Percentiles rank a stretch among this genome's conserved stretches.
These are phyloP conservation scores for Martensiomyces pterosporus DNA, from an alignment of 192 early-diverging fungal species.

Conservation along the genomic window DNA sequence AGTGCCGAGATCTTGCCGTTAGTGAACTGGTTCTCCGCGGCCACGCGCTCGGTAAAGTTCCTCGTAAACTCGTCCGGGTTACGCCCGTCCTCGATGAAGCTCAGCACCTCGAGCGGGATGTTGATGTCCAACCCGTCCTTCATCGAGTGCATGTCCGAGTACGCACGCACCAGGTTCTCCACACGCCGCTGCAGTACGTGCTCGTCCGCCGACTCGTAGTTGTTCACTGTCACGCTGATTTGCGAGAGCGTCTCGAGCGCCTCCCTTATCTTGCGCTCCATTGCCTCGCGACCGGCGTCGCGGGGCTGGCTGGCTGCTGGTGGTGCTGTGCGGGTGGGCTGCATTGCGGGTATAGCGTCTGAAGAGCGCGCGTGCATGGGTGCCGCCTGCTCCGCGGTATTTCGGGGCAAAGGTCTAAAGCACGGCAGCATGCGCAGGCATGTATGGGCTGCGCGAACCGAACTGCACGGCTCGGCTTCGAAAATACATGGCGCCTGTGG, in stretches of 20 bases:
- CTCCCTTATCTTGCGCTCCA: slow-evolving; percentile 35
- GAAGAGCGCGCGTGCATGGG: too few relatives aligned
- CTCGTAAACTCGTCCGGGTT: slow-evolving; percentile 51
- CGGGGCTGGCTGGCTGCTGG: not conserved
- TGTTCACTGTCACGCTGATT: slow-evolving; percentile 34
- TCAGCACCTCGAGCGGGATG: slow-evolving; percentile 35
- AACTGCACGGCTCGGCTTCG: too few relatives aligned
- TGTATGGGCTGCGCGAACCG: too few relatives aligned
- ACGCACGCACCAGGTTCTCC: slow-evolving; percentile 32
- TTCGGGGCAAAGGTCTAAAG: too few relatives aligned
- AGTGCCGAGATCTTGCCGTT: slow-evolving; percentile 47
- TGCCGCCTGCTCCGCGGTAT: too few relatives aligned
- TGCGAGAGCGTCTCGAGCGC: slow-evolving; percentile 44
- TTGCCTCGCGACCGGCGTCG: slow-evolving; percentile 23
- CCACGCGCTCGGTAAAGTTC: slow-evolving; percentile 47
- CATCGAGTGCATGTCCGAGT: slow-evolving; percentile 30
- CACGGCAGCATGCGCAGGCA: too few relatives aligned
- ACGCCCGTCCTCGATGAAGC: slow-evolving; percentile 34
- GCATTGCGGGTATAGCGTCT: too few relatives aligned
- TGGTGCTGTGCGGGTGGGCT: slow-evolving; percentile 3
- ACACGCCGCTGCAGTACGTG: slow-evolving; percentile 39
- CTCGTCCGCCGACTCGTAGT: slow-evolving; percentile 42
- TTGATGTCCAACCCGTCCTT: slow-evolving; percentile 36
- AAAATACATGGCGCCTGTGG: too few relatives aligned
- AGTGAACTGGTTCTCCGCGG: slow-evolving; percentile 49